A percentile compares a stretch with the other conserved stretches of the same genome.
Conservation (phyloP, 306 rosid genomes). For the Datisca glomerata region DNA sequence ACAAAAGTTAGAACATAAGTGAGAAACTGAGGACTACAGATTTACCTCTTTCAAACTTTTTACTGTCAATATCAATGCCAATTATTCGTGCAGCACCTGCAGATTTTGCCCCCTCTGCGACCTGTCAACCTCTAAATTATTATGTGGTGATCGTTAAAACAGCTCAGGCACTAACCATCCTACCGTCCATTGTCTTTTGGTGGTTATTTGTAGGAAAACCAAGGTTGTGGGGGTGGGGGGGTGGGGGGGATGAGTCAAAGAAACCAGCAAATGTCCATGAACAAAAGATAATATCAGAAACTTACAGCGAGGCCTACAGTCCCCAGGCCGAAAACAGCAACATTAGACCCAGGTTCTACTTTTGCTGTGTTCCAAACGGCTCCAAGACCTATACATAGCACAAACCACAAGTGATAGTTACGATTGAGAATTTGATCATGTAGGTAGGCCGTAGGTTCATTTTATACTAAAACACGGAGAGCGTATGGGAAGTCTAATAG, state of each 20-base stretch:
- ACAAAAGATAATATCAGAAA: slow-evolving; percentile 7
- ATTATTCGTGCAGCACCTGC: slow-evolving; percentile 89
- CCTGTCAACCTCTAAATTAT: slow-evolving; percentile 48
- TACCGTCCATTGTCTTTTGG: no score
- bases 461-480: no score
- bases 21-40: slow-evolving; percentile 10
- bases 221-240: background rate
- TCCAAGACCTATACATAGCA: slow-evolving; percentile 73
- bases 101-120: slow-evolving; percentile 88
- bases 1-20: background rate
- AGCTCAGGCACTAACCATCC: no score
- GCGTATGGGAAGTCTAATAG: no score
- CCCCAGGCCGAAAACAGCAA: slow-evolving; percentile 91
- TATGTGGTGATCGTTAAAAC: no score
- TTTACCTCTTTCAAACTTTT: slow-evolving; percentile 58
- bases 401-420: no score
- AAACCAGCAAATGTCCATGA: slow-evolving; percentile 12
- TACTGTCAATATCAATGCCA: slow-evolving; percentile 73
- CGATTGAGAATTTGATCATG: no score
- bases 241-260: slow-evolving; percentile 6
- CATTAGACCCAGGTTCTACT: slow-evolving; percentile 77
- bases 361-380: slow-evolving; percentile 99
- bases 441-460: no score
- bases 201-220: no score
- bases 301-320: slow-evolving; percentile 94